These are phyloP conservation scores for Xylaria sp. DNA, from an alignment of 2,329 filamentous ascomycete genomes.

Conservation along the genomic window DNA sequence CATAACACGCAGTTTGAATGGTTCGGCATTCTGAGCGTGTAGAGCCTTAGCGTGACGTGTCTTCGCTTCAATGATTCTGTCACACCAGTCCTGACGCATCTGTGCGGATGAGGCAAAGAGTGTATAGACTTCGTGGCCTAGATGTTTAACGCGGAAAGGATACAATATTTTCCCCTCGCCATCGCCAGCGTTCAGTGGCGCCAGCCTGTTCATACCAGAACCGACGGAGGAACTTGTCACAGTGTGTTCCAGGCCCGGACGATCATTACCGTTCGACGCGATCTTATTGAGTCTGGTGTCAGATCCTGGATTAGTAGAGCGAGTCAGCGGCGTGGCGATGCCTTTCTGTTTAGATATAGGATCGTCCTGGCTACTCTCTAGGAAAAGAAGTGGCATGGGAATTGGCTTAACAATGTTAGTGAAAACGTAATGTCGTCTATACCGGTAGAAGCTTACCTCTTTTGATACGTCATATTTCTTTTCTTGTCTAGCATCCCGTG, in stretches of 20 bases:
- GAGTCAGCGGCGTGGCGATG: constrained; percentile 70
- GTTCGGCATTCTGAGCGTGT: constrained; percentile 92
- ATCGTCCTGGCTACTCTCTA: constrained; percentile 93
- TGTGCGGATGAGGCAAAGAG: constrained; percentile 83
- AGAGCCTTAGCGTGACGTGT: constrained; percentile 90
- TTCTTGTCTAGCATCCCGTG: constrained; percentile 75
- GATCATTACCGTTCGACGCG: constrained; percentile 61
- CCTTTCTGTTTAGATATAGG: constrained; percentile 86
- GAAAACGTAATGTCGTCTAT: constrained; percentile 1
- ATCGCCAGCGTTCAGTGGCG: constrained; percentile 66
- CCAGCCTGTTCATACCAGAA: constrained; percentile 60
- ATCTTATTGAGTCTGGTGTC: constrained; percentile 69
- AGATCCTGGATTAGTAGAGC: constrained; percentile 71
- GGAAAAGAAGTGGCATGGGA: constrained; percentile 92
- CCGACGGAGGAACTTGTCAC: constrained; percentile 74
- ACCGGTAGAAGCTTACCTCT: constrained; percentile 66
- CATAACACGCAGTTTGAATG: constrained; percentile 90
- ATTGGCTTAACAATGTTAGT: constrained; percentile 71
- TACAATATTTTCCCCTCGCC: constrained; percentile 87
- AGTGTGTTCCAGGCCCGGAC: constrained; percentile 73
- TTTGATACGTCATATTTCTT: constrained; percentile 96
- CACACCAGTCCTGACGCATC: constrained; percentile 87
- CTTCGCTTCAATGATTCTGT: constrained; percentile 94
- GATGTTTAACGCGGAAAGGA: constrained; percentile 94
- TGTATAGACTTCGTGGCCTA: constrained; percentile 92